A percentile compares a stretch with the other conserved stretches of the same genome.
Conservation (phyloP, 768 basidiomycete species). For the Mrakia gelida region DNA sequence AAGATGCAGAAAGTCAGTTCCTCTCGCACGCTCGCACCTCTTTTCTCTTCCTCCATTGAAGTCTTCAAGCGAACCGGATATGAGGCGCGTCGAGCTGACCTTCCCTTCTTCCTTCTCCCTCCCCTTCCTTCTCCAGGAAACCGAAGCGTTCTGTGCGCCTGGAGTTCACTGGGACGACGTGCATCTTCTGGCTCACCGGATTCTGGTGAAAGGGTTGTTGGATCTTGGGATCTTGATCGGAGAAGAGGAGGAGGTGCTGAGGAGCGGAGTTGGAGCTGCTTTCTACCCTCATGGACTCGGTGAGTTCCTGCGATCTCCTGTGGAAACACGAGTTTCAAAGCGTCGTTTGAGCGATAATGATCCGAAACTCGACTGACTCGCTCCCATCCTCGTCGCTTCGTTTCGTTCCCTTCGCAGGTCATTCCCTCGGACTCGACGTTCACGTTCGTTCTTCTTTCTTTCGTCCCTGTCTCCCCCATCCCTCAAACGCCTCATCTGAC, state of each 20-base stretch:
- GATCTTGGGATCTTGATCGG: slow-evolving; percentile 77
- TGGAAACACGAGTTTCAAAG: too few relatives aligned
- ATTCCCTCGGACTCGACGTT: slow-evolving; percentile 88
- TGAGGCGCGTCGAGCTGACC: not conserved
- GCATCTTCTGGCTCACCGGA: slow-evolving; percentile 75
- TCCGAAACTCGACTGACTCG: not conserved
- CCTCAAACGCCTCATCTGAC: too few relatives aligned
- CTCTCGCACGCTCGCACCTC: not conserved
- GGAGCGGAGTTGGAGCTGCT: slow-evolving; percentile 68
- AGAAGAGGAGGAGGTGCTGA: slow-evolving; percentile 58
- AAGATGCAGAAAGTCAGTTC: slow-evolving; percentile 83
- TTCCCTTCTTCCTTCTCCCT: not conserved
- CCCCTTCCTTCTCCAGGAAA: slow-evolving; percentile 39
- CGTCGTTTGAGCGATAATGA: too few relatives aligned
- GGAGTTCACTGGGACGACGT: slow-evolving; percentile 87
- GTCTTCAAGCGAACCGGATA: not conserved
- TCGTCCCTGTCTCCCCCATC: not conserved
- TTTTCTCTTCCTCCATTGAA: not conserved
- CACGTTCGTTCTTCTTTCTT: slow-evolving; percentile 48
- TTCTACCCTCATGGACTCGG: slow-evolving; percentile 88
- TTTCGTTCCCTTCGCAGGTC: slow-evolving; percentile 50
- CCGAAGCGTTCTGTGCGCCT: slow-evolving; percentile 65
- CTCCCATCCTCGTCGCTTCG: too few relatives aligned
- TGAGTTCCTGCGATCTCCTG: slow-evolving; percentile 24
- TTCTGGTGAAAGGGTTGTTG: slow-evolving; percentile 76